phyloP scores from a whole-genome alignment of 179 eudicot species.

The Silene coronaria region DNA sequence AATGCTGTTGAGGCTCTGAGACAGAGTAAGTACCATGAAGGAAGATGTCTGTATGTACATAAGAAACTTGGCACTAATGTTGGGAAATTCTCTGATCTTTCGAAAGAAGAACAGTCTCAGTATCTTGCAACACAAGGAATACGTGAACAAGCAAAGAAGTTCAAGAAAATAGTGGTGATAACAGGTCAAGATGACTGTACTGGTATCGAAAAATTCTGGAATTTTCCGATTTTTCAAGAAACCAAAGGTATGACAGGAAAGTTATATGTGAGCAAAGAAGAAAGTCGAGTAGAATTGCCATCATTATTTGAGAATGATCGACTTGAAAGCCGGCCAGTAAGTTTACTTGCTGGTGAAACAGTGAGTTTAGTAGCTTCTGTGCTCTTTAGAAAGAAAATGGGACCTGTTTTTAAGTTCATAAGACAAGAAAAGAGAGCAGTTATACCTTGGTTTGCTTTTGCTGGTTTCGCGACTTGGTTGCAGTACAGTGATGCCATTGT shows the following conservation, averaged over 20 bases:
- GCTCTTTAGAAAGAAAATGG: not conserved
- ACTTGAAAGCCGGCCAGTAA: not conserved
- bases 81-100: slow-evolving; percentile 8
- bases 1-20: slow-evolving; percentile 8
- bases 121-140: slow-evolving; percentile 11
- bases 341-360: slow-evolving; percentile 2
- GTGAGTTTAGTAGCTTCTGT: not conserved
- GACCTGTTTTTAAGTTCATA: not conserved
- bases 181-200: slow-evolving; percentile 2
- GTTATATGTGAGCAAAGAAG: slow-evolving; percentile 10
- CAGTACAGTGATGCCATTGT: slow-evolving; percentile 7
- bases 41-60: not conserved
- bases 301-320: not conserved
- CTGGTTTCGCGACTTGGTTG: not conserved
- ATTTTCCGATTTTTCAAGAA: slow-evolving; percentile 8
- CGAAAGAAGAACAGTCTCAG: slow-evolving; percentile 1
- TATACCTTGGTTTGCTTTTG: slow-evolving; percentile 3
- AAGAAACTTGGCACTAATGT: not conserved
- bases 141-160: slow-evolving; percentile 15
- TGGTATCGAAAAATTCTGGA: slow-evolving; percentile 12
- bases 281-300: slow-evolving; percentile 11
- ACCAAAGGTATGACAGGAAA: not conserved
- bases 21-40: not conserved
- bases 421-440: not conserved
- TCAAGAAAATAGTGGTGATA: slow-evolving; percentile 16